phyloP scores from a whole-genome alignment of 179 eudicot species.

The Actinidia chinensis region DNA sequence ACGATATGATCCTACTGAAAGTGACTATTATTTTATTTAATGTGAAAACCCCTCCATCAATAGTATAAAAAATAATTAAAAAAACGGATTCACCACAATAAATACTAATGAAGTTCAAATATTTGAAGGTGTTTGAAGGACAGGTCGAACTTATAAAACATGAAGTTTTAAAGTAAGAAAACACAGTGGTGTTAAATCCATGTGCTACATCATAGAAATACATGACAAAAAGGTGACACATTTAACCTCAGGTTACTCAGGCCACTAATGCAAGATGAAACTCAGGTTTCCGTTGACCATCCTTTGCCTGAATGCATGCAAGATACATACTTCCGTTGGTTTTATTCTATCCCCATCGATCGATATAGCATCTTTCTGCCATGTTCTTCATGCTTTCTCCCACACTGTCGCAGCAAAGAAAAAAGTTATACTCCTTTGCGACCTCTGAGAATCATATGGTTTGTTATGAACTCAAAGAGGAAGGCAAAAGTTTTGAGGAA shows the following conservation, averaged over 20 bases:
- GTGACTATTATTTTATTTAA: neutral
- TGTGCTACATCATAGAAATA: neutral
- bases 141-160: neutral
- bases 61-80: neutral
- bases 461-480: constrained; percentile 42
- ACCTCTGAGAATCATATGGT: constrained; percentile 41
- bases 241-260: constrained; percentile 41
- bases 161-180: constrained; percentile 31
- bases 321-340: constrained; percentile 54
- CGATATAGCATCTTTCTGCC: constrained; percentile 40
- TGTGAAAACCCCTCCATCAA: neutral
- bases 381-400: constrained; percentile 35
- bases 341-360: constrained; percentile 60
- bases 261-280: constrained; percentile 84
- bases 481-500: constrained; percentile 67
- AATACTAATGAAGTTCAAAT: neutral
- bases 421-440: constrained; percentile 53
- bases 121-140: neutral
- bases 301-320: constrained; percentile 78
- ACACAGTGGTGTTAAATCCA: constrained; percentile 12
- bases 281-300: constrained; percentile 61
- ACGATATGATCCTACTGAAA: neutral
- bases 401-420: constrained; percentile 53
- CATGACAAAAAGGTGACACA: constrained; percentile 24
- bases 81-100: constrained; percentile 2